Evolutionary conservation across 352 stramenopile genomes (phyloP), one percentile per base, ranked within the genome.

Genomic region (Phytophthora ohioensis): DNA sequence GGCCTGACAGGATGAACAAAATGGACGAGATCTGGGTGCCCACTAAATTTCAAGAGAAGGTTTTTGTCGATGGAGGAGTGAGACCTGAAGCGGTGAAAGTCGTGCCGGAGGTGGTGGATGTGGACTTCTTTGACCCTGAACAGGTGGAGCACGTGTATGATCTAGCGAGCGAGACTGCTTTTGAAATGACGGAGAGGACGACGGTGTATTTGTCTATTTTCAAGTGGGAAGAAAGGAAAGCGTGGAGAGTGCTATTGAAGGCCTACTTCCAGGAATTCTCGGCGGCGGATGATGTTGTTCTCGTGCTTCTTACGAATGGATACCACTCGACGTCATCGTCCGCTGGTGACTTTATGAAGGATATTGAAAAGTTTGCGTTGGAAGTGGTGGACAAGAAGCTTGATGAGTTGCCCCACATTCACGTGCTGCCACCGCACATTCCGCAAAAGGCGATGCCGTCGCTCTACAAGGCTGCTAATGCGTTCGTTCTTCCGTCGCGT

Each of bases 11-110:
- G 51, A 94, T 98, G 82, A 94, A 97, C 62, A 69, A 75, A 10
- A 97, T 98, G 90, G 87, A 98, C 73, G 93, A 98, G 80, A 92
- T 98, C 48, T 98, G 92, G 92, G 94, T 98, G 15, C 93, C 93
- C 7, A 98, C 91, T 3, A 83, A 79, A 46, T 97, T 97, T 59
- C 83, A 95, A 39, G 70, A 91, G 30, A 75, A 88, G 56, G 69
- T 95, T 32, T 96, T 96, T 65, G 65, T 84, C 0, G 78, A 86
- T 34, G 82, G 78, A 17, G 88, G 88, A 15, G 81, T 94, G 42
- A 69, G 70, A 8, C 56, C 76, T 0, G 75, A 83, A 42, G 75
- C 83, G 4, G 41, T 98, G 3, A 74, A 84, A 5, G 80, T 98
- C 15, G 71, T 98, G 1, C 88, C 87, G 3, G 92, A 98, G 60